Evolutionary conservation across 148 eudicot genomes (phyloP), one percentile per base, ranked within the genome.

Genomic region (Cornus kousa): DNA sequence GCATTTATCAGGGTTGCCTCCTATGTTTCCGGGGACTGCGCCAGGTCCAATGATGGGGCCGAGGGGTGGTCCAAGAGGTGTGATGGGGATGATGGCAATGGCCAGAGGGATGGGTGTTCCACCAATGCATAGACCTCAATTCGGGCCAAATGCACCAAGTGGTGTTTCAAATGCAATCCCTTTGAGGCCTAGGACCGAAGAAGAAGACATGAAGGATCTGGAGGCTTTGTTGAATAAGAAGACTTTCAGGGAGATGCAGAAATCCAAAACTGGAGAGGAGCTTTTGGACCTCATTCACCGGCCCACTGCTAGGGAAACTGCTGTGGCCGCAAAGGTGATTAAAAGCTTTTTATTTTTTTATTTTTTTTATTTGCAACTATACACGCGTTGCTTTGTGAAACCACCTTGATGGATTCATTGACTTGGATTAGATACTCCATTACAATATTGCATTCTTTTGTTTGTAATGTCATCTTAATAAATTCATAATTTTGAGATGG

Each of bases 251-350:
- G 99, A 95, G 80, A 23, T 87, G 89, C 99, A 91, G 87, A 91
- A 93, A 74, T 95, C 99, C 3, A 91, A 95, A 83, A 91, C 97
- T 22, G 97, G 99, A n/a, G 93, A 95, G 86, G 99, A 93, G 91
- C 88, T 95, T 14, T 74, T 93, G 75, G 92, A 95, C 83, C 93
- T 95, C 72, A 94, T 95, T 69, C 97, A 88, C 71, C 82, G 97
- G n/a, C 97, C 97, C 2, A 95, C 97, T 85, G 97, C 97, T 8
- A 91, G 64, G 79, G 99, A 93, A 87, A 89, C 89, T 74, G 95
- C 97, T 32, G 91, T 89, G 67, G 99, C 99, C 28, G 97, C 91
- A 9, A 95, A 88, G 94, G 98, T 94, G 55, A 24, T 67, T 81
- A 35, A 19, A 11, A 17, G 22, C 55, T 62, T 22, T 28, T 28